Conservation (phyloP, 208 protist species). For the Acanthamoeba sp. region DNA sequence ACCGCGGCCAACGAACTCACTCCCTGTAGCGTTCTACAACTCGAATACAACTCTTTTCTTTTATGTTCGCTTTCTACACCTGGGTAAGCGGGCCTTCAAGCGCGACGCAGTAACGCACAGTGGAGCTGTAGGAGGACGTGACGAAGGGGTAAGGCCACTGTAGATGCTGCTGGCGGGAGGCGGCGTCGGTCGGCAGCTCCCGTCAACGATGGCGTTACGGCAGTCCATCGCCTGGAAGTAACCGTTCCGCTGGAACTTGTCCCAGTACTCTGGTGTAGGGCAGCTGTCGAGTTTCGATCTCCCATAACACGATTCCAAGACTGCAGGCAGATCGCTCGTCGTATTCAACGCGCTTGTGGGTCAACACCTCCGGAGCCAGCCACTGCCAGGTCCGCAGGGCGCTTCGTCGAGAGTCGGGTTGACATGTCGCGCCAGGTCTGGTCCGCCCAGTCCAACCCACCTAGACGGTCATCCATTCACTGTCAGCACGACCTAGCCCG, state of each 20-base stretch:
- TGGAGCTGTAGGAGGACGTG: too few relatives aligned
- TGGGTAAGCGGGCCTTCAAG: too few relatives aligned
- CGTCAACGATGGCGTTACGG: slow-evolving; percentile 26
- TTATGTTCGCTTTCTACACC: too few relatives aligned
- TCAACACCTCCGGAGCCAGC: slow-evolving; percentile 30
- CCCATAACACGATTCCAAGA: slow-evolving; percentile 6
- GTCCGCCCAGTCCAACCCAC: too few relatives aligned
- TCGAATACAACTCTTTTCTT: too few relatives aligned
- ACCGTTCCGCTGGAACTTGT: slow-evolving; percentile 41
- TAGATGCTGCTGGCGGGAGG: not conserved
- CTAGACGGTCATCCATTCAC: not conserved
- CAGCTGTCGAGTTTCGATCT: slow-evolving; percentile 7
- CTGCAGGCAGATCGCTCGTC: slow-evolving; percentile 21
- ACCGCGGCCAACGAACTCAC: too few relatives aligned
- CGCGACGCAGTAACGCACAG: too few relatives aligned
- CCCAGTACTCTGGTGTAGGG: slow-evolving; percentile 59
- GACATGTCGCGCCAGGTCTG: slow-evolving; percentile 30
- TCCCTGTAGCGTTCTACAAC: too few relatives aligned
- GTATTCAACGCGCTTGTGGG: slow-evolving; percentile 17
- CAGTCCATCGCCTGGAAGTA: slow-evolving; percentile 68
- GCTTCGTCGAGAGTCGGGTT: slow-evolving; percentile 4
- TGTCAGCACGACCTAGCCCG: not conserved
- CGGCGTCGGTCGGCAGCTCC: not conserved
- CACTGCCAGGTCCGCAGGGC: slow-evolving; percentile 62
- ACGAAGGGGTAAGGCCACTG: too few relatives aligned